phyloP scores from a whole-genome alignment of 1,284 basidiomycete species.

The Sanghuangporus baumii region DNA sequence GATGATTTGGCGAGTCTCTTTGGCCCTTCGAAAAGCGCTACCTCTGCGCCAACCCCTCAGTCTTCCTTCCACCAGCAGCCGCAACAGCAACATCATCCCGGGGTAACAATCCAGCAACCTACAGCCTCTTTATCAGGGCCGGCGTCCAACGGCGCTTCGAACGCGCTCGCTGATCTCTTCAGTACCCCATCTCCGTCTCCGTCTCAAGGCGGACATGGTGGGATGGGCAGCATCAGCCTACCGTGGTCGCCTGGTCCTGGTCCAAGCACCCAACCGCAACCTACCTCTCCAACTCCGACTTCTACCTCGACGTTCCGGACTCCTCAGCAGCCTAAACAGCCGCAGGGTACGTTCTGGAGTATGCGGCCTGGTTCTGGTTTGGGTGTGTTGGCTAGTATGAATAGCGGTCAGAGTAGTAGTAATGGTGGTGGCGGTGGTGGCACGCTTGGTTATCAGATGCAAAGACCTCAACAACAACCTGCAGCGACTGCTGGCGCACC shows the following conservation, averaged over 20 bases:
- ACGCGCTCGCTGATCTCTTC: conserved; percentile 11
- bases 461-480: conserved; percentile 21
- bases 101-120: conserved; percentile 9
- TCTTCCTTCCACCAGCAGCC: background rate
- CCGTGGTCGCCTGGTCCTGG: conserved; percentile 38
- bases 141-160: conserved; percentile 4
- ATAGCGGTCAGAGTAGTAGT: background rate
- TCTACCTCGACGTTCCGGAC: background rate
- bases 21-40: conserved; percentile 23
- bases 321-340: conserved; percentile 3
- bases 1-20: conserved; percentile 63
- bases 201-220: background rate
- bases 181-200: conserved; percentile 1
- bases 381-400: background rate
- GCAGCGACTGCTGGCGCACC: background rate
- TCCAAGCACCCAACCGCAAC: conserved; percentile 1
- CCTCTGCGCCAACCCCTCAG: conserved; percentile 11
- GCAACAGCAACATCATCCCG: conserved; percentile 20
- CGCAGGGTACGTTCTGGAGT: conserved; percentile 15
- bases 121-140: background rate
- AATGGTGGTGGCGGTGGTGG: background rate
- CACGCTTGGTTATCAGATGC: background rate
- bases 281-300: background rate
- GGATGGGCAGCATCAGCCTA: conserved; percentile 43
- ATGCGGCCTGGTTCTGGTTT: conserved; percentile 1